A percentile compares a stretch with the other conserved stretches of the same genome.
These are phyloP conservation scores for Pichia sp. DNA, from an alignment of 1,139 yeast genomes.

Conservation along the genomic window DNA sequence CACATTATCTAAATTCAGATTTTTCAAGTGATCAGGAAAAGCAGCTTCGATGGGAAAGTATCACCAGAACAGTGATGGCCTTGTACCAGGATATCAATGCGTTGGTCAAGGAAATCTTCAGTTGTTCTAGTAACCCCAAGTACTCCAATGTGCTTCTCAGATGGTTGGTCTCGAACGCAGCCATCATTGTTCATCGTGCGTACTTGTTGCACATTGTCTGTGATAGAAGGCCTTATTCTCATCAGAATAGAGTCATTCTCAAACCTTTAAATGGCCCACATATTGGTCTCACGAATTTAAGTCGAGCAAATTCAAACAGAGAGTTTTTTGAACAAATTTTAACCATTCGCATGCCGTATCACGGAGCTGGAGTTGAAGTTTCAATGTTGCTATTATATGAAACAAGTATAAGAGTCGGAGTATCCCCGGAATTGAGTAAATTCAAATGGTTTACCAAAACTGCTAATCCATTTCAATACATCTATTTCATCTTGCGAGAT, in stretches of 20 bases:
- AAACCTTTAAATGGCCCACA: slow-evolving; percentile 11
- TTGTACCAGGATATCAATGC: slow-evolving; percentile 17
- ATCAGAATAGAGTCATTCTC: slow-evolving; percentile 18
- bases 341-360: slow-evolving; percentile 14
- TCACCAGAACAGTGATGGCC: slow-evolving; percentile 15
- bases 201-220: slow-evolving; percentile 18
- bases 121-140: slow-evolving; percentile 15
- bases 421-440: slow-evolving; percentile 11
- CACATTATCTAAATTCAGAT: slow-evolving; percentile 20
- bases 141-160: slow-evolving; percentile 12
- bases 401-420: slow-evolving; percentile 12
- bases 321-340: slow-evolving; percentile 15
- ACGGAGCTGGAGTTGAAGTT: slow-evolving; percentile 13
- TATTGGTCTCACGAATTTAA: slow-evolving; percentile 13
- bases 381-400: slow-evolving; percentile 15
- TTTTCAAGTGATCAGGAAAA: slow-evolving; percentile 15
- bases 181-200: slow-evolving; percentile 14
- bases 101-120: slow-evolving; percentile 14
- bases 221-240: slow-evolving; percentile 15
- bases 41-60: slow-evolving; percentile 16
- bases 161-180: slow-evolving; percentile 16
- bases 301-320: slow-evolving; percentile 13
- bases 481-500: slow-evolving; percentile 18
- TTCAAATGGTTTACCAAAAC: slow-evolving; percentile 19
- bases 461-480: slow-evolving; percentile 19